Base-by-base conservation (phyloP, 306 rosid genomes). In the Argentina anserina region DNA sequence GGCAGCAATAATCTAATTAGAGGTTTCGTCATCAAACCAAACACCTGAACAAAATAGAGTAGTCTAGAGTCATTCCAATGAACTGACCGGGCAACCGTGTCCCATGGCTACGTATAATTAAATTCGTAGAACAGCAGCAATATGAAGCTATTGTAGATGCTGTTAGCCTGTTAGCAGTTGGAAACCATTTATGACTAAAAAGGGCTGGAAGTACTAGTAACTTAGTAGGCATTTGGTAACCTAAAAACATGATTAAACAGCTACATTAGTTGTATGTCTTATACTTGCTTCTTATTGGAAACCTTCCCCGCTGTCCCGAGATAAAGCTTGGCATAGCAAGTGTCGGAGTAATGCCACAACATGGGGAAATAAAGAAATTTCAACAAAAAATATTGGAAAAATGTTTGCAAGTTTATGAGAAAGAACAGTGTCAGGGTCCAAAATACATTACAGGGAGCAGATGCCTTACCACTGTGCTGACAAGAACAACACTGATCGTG, bases 1-100 rank as follows among this genome's bases (percentile, higher is more conserved):
- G 99, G 97, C 55, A 86, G 70, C 82, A 95, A 82, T 37, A 63
- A 80, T 81, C 88, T 83, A 85, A 95, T 95, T 5, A 95, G 89
- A 67, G 99, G 99, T 75, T 95, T 88, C 0, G 99, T 95, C 97
- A 95, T 66, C 82, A 91, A 72, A 43, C 99, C 99, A 65, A 95
- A 90, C 74, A 91, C 95, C 99, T 95, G 89, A 79, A 15, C 75
- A 78, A 28, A 75, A 70, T 69, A 33, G 5, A 40, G 56, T 36
- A 41, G 34, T 28, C 5, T 60, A 36, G 47, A 49, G 75, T 88
- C 72, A 81, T 62, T 41, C n/a, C n/a, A n/a, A n/a, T n/a, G n/a
- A n/a, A n/a, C n/a, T n/a, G n/a, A n/a, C n/a, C n/a, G n/a, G n/a
- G n/a, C n/a, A n/a, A n/a, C n/a, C n/a, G n/a, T n/a, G n/a, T n/a